These are phyloP conservation scores for Trichoderma virens DNA, from an alignment of 495 filamentous ascomycete genomes.

Conservation along the genomic window DNA sequence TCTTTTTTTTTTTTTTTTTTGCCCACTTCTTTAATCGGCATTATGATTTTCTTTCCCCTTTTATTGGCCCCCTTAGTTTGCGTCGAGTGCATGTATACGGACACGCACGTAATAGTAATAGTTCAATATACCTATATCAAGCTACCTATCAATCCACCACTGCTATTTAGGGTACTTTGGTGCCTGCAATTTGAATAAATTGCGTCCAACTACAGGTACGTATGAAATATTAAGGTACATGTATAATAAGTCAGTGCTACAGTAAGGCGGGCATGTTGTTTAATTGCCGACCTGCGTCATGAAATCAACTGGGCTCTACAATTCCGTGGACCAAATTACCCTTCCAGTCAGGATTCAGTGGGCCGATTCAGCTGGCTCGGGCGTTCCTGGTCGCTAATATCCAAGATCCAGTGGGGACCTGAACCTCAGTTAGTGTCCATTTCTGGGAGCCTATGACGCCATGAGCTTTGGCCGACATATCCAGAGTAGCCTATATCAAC, in stretches of 20 bases:
- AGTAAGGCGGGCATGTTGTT: no score
- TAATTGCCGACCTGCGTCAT: no score
- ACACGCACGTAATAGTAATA: background rate
- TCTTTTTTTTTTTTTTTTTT: background rate
- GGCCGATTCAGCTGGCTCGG: background rate
- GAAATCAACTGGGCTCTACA: background rate
- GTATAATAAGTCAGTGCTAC: no score
- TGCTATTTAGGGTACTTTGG: no score
- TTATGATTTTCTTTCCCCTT: background rate
- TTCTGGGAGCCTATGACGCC: background rate
- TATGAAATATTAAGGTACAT: no score
- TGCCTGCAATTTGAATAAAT: no score
- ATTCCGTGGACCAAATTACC: background rate
- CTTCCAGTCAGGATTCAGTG: background rate
- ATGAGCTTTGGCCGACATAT: background rate
- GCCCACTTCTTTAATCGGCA: background rate
- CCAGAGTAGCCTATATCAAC: background rate
- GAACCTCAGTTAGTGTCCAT: background rate
- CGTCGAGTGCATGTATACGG: background rate
- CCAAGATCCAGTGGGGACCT: background rate
- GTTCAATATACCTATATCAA: no score
- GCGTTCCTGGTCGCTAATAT: background rate
- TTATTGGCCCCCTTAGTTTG: background rate
- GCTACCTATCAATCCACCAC: no score
- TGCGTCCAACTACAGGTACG: no score